Evolutionary conservation across 2,329 filamentous ascomycete species (phyloP), one percentile per base, ranked within the genome.

Genomic region (Colletotrichum falcatum): DNA sequence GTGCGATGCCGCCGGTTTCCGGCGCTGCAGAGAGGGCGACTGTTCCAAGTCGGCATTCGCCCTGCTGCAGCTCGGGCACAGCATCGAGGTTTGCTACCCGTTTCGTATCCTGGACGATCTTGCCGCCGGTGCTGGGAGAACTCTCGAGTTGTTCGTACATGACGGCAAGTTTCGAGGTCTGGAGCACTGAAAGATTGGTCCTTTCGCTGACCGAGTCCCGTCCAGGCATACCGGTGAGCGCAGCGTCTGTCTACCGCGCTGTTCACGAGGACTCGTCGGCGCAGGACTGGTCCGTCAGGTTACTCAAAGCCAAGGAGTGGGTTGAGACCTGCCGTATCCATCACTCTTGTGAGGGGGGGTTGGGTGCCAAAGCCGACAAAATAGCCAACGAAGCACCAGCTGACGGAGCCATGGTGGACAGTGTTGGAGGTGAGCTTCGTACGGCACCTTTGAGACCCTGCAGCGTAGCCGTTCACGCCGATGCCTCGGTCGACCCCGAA

Each of bases 41-140:
- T 64, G 51, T 26, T 39, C 61, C 35, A 12, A 53, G 4, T 56
- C 61, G 1, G 61, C 61, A 6, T 64, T 64, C 5, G 61, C 61
- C 23, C 26, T 64, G 1, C 51, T 64, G 9, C 39, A 7, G 35
- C 8, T 64, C 6, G 28, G 28, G 9, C 20, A 28, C 4, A 64
- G 26, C 4, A 16, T 28, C 5, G 51, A 48, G 39, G 20, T 64
- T n/a, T 64, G 61, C 37, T 64, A 64, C 28, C 61, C 39, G 2
- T 64, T 48, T n/a, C 61, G 20, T 9, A 48, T 48, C 12, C 39
- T 56, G 14, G 61, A 64, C 7, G 61, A 64, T 12, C 18, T 56
- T 3, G 51, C 61, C 7, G 51, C 48, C 20, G 51, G 61, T 5
- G 51, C 51, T 18, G 28, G 1, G 4, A 56, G 37, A 4, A 64